Evolutionary conservation across 768 basidiomycete genomes (phyloP).

Genomic region (Cubamyces sp.): DNA sequence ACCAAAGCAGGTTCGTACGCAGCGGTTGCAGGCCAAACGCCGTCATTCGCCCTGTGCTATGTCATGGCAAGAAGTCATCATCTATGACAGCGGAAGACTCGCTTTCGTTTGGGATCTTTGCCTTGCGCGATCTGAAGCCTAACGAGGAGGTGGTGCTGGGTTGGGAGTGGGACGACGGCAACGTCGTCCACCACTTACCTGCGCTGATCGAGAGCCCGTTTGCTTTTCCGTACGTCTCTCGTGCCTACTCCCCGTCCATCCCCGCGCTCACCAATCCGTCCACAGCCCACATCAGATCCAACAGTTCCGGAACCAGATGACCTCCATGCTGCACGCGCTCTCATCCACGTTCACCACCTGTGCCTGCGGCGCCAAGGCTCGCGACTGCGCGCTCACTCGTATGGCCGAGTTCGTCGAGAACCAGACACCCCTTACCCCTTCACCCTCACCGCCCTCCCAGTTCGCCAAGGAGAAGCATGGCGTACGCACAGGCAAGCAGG

Average conservation of each 20-base stretch:
- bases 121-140: constrained; percentile 70
- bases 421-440: constrained; percentile 35
- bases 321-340: constrained; percentile 70
- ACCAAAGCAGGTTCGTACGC: constrained; percentile 62
- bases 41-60: constrained; percentile 48
- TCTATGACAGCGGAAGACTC: constrained; percentile 33
- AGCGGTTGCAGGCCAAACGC: constrained; percentile 59
- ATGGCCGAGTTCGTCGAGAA: constrained; percentile 67
- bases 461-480: constrained; percentile 22
- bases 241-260: background rate
- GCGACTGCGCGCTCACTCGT: constrained; percentile 64
- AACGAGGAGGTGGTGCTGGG: constrained; percentile 88
- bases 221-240: constrained; percentile 56
- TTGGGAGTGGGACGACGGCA: constrained; percentile 98
- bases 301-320: constrained; percentile 66
- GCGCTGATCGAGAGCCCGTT: constrained; percentile 62
- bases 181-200: constrained; percentile 79
- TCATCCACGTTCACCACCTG: constrained; percentile 75
- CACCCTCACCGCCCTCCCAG: constrained; percentile 31
- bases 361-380: constrained; percentile 66
- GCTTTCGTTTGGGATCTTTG: constrained; percentile 80
- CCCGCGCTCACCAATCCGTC: constrained; percentile 1
- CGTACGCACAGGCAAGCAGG: background rate
- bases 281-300: constrained; percentile 44
- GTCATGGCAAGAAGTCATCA: constrained; percentile 31